Conservation (phyloP, 2,329 filamentous ascomycete genomes). For the Ophiostoma quercus region DNA sequence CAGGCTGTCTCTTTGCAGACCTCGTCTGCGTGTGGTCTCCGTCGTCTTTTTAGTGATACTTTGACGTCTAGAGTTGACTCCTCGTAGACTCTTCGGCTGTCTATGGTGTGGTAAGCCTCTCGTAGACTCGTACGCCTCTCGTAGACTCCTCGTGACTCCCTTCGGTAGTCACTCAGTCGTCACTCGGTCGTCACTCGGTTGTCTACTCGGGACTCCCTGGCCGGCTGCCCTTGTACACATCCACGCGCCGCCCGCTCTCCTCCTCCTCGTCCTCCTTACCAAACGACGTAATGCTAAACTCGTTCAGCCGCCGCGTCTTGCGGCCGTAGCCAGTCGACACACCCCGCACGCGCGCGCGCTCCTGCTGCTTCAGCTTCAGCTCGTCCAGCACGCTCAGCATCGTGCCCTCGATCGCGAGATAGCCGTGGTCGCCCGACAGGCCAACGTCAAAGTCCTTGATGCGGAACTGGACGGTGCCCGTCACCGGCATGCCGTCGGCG, state of each 20-base stretch:
- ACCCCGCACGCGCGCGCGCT: slow-evolving; percentile 41
- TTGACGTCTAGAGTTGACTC: no score
- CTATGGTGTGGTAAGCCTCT: no score
- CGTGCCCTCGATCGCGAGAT: slow-evolving; percentile 83
- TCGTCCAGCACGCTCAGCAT: slow-evolving; percentile 68
- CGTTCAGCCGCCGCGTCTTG: slow-evolving; percentile 38
- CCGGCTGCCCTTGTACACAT: slow-evolving; percentile 35
- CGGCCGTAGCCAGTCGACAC: slow-evolving; percentile 33
- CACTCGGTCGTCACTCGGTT: no score
- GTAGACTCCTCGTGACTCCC: no score
- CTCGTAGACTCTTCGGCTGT: no score
- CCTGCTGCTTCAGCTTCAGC: slow-evolving; percentile 50
- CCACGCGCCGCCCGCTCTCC: slow-evolving; percentile 34
- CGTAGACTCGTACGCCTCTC: no score
- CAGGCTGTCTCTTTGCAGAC: no score
- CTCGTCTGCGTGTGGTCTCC: no score
- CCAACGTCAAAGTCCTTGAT: slow-evolving; percentile 82
- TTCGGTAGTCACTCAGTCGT: no score
- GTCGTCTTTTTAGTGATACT: no score
- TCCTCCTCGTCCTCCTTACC: slow-evolving; percentile 44
- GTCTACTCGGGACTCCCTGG: slow-evolving; percentile 30
- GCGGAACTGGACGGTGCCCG: slow-evolving; percentile 66
- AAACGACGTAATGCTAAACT: slow-evolving; percentile 55
- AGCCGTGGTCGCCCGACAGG: slow-evolving; percentile 67
- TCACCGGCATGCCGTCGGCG: slow-evolving; percentile 61